These are phyloP conservation scores for Aspergillus tanneri DNA, from an alignment of 2,329 filamentous ascomycete species.

Conservation along the genomic window DNA sequence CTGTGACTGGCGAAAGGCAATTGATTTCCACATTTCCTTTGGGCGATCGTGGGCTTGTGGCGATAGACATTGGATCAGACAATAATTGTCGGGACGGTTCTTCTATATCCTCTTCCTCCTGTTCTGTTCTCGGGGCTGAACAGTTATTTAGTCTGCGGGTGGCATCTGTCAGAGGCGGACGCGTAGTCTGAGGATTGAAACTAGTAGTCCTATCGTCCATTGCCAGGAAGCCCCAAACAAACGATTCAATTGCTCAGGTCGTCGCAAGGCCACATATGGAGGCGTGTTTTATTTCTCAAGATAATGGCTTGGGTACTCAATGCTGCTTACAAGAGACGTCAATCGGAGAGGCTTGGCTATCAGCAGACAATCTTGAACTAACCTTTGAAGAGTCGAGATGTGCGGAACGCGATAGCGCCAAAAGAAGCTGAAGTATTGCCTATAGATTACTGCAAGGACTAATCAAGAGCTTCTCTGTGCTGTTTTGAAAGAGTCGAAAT, in stretches of 20 bases:
- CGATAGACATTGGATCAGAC: constrained; percentile 30
- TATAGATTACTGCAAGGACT: not conserved
- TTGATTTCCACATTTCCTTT: constrained; percentile 48
- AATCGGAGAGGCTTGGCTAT: not conserved
- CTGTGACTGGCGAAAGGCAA: constrained; percentile 53
- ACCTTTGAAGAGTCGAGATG: not conserved
- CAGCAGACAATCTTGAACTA: not conserved
- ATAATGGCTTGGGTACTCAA: not conserved
- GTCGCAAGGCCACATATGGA: constrained; percentile 8
- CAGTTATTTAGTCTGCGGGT: constrained; percentile 50
- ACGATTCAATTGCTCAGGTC: not conserved
- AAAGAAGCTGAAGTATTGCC: not conserved
- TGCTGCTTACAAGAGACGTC: not conserved
- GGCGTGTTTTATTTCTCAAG: not conserved
- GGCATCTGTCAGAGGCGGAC: constrained; percentile 50
- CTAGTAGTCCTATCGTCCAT: constrained; percentile 22
- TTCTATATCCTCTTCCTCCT: constrained; percentile 11
- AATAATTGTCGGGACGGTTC: constrained; percentile 19
- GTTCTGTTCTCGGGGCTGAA: constrained; percentile 25
- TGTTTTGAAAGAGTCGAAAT: not conserved
- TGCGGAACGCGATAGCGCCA: not conserved
- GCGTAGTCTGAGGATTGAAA: constrained; percentile 20
- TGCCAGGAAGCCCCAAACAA: constrained; percentile 20
- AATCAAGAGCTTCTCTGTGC: not conserved
- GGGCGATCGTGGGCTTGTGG: constrained; percentile 27